Base-by-base conservation (phyloP, 2,329 filamentous ascomycete genomes). In the Penicillium sp. region DNA sequence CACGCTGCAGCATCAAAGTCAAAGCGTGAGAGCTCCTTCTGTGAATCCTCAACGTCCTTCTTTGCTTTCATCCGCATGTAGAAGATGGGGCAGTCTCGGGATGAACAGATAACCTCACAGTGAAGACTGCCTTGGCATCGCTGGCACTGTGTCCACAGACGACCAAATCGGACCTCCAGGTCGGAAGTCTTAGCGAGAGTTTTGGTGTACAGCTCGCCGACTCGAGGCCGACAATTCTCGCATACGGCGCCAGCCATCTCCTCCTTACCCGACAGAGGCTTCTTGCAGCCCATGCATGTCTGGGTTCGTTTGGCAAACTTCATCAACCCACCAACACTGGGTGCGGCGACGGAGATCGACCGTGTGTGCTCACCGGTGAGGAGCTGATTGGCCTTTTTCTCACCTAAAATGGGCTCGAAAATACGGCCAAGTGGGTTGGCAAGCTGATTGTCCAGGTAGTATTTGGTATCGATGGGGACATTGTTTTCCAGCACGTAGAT, bases 41-140 rank as follows among this genome's bases (percentile, higher is more conserved):
- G 91, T 1, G 87, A 88, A 76, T 99, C 94, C 73, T 97, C 93
- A 32, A 97, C 86, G 71, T 99, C 94, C 80, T 99, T 99, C 83
- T 97, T 96, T 26, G 93, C 93, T 81, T 99, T 99, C 94, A 99
- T 99, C 4, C 94, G 86, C 94, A 99, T 99, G 73, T 99, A 99
- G 74, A 99, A 99, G 67, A 99, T 99, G 1, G 94, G 94, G 69
- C 94, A 99, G 78, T 99, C 94, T 71, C 91, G 89, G 70, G 88
- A 93, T 57, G 88, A 92, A 78, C 94, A 99, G 63, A 99, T 97
- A 48, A 99, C 95, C 73, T 99, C 94, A 71, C 91, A 94, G 76
- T 99, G 94, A 83, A 99, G 89, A 77, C 91, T 97, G 48, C 92
- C 94, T 77, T 99, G 94, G 72, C 94, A 99, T 34, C 94, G 82